Base-by-base conservation (phyloP, 1,284 basidiomycete species). In the Ustilago crameri region DNA sequence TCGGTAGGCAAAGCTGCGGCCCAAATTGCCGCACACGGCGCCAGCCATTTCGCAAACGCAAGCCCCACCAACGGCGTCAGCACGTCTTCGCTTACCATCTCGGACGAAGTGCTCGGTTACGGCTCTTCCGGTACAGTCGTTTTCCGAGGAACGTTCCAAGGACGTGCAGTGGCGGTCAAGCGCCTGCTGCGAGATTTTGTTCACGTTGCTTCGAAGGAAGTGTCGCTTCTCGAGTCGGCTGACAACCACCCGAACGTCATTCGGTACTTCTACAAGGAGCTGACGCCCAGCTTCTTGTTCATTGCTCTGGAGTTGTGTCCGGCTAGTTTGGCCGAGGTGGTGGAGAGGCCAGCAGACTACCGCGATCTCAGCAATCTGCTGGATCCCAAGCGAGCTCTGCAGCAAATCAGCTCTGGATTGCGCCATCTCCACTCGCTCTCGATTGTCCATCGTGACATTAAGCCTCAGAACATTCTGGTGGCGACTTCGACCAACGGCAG, bases 181-280 rank as follows among this genome's bases (percentile, higher is more conserved):
- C 91, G 96, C 0, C 88, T 98, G 14, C 87, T 98, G 24, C 91
- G 91, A 75, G 95, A 98, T 84, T 98, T 98, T 82, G 93, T 96
- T 48, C 94, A 93, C 0, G 89, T 98, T 32, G 95, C 95, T 1
- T 89, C 91, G 9, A 92, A 95, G 57, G 96, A 98, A 86, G 95
- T 98, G 23, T 91, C 90, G 80, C 89, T 98, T 42, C 87, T 98
- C 2, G 95, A 97, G 81, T 93, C 92, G 10, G 80, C 81, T 40
- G 96, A 98, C 85, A 93, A 97, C 82, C 96, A 98, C 79, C 93
- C 94, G 5, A 98, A 98, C 84, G 95, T 98, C 77, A 95, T 98
- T 73, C 90, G 95, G 65, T 84, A 98, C 84, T 98, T 94, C 84
- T 98, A 94, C 85, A 94, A 98, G 86, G 95, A 98, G 85, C 87